Evolutionary conservation across 106 monocot species (phyloP).

Genomic region (Ottelia alismoides): DNA sequence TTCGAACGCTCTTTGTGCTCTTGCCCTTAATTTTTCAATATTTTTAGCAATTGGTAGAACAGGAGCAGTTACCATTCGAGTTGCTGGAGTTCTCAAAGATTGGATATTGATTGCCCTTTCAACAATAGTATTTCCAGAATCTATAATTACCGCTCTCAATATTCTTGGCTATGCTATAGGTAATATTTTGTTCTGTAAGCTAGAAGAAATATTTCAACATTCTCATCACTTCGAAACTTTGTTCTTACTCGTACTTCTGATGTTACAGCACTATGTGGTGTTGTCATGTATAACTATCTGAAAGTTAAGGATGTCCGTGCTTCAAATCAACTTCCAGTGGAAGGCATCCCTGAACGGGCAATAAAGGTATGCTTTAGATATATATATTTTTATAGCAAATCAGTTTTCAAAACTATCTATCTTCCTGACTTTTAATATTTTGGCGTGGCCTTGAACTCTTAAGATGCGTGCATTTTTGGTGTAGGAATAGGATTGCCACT

Average conservation of each 20-base stretch:
- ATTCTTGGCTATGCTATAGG: slow-evolving; percentile 83
- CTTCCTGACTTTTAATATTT: no score
- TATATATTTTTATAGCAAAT: no score
- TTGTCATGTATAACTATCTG: slow-evolving; percentile 93
- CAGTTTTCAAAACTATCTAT: no score
- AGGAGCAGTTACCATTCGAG: slow-evolving; percentile 83
- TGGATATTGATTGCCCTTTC: slow-evolving; percentile 98
- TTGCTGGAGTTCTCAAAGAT: slow-evolving; percentile 95
- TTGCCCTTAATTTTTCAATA: slow-evolving; percentile 89
- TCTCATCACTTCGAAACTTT: no score
- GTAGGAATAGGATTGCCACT: no score
- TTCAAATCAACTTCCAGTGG: slow-evolving; percentile 46
- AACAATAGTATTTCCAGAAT: slow-evolving; percentile 85
- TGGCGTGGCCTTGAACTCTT: no score
- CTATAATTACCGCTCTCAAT: slow-evolving; percentile 76
- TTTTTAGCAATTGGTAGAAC: slow-evolving; percentile 95
- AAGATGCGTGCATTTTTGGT: no score
- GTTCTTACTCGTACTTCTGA: background rate
- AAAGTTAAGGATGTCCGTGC: slow-evolving; percentile 69
- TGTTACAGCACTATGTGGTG: slow-evolving; percentile 67
- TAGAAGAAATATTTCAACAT: no score
- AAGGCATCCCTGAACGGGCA: slow-evolving; percentile 44
- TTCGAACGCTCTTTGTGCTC: slow-evolving; percentile 80
- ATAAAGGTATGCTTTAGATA: no score
- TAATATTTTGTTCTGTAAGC: slow-evolving; percentile 27